Percentiles rank a stretch among this genome's conserved stretches.
Evolutionary conservation across 495 filamentous ascomycete genomes (phyloP).

Genomic region (Penicillium antarcticum): DNA sequence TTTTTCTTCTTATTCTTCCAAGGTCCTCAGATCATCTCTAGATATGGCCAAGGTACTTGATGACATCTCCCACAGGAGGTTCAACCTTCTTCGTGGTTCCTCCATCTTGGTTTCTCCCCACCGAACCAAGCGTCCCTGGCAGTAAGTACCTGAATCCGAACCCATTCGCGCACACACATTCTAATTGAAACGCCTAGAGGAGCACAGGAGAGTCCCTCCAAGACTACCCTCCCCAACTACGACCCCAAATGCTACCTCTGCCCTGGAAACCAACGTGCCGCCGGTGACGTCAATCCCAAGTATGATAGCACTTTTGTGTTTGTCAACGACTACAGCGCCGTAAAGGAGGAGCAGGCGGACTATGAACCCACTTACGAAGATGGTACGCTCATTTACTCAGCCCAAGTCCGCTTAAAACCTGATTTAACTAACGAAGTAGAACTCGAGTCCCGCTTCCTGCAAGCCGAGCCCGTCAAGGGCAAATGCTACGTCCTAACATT

Average conservation of each 20-base stretch:
- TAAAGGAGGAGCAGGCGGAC: constrained; percentile 84
- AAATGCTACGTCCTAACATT: constrained; percentile 98
- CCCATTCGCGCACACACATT: background rate
- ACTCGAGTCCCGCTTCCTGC: constrained; percentile 73
- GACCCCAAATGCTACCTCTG: constrained; percentile 95
- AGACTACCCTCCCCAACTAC: constrained; percentile 72
- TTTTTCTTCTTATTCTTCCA: constrained; percentile 2
- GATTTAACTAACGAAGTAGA: constrained; percentile 39
- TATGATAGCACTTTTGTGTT: constrained; percentile 90
- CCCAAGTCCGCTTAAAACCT: background rate
- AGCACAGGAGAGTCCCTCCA: constrained; percentile 79
- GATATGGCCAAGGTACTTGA: constrained; percentile 63
- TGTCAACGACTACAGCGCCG: constrained; percentile 95
- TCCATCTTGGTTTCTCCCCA: constrained; percentile 95
- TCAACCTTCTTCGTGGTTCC: constrained; percentile 84
- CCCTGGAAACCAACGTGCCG: constrained; percentile 87
- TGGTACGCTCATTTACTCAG: constrained; percentile 30
- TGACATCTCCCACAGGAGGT: constrained; percentile 95
- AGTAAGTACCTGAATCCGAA: constrained; percentile 59
- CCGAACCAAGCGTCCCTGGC: constrained; percentile 95
- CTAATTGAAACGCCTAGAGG: constrained; percentile 57
- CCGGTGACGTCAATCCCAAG: constrained; percentile 82
- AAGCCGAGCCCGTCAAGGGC: constrained; percentile 81
- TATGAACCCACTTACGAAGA: constrained; percentile 55
- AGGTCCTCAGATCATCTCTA: background rate